These are phyloP conservation scores for Aureobasidium vineae DNA, from an alignment of 2,329 filamentous ascomycete species.

Conservation along the genomic window DNA sequence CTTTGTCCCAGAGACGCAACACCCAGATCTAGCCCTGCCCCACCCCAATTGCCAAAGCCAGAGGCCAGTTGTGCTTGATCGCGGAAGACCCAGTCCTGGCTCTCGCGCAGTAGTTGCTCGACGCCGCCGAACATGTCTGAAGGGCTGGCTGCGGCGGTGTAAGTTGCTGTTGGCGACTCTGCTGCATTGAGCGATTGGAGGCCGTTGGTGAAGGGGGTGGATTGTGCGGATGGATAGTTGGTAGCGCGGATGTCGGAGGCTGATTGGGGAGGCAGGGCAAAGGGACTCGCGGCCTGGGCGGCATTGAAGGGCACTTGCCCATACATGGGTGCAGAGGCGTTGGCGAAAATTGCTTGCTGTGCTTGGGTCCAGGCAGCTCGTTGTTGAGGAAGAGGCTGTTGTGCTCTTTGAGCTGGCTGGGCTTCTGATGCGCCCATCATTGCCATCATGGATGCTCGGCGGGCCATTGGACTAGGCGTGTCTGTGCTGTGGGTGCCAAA, in stretches of 20 bases:
- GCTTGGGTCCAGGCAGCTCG: conserved; percentile 20
- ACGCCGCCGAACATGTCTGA: conserved; percentile 59
- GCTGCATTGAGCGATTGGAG: conserved; percentile 30
- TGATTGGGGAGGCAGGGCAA: conserved; percentile 21
- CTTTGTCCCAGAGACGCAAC: conserved; percentile 8
- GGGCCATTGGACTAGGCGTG: conserved; percentile 54
- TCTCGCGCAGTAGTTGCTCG: conserved; percentile 61
- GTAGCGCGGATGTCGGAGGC: conserved; percentile 3
- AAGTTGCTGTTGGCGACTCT: conserved; percentile 30
- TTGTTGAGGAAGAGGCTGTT: conserved; percentile 30
- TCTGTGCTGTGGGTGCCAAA: conserved; percentile 69
- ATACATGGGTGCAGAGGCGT: conserved; percentile 15
- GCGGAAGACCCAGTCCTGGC: conserved; percentile 57
- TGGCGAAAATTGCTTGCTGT: conserved; percentile 6
- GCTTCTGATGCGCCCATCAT: conserved; percentile 12
- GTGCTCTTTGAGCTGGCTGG: conserved; percentile 26
- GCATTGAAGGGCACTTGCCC: background rate
- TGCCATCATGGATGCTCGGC: conserved; percentile 8
- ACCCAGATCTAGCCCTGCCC: background rate
- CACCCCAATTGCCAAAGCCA: conserved; percentile 62
- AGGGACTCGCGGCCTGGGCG: conserved; percentile 3
- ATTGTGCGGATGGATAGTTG: conserved; percentile 14
- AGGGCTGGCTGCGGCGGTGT: conserved; percentile 42
- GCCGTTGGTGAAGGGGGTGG: conserved; percentile 13
- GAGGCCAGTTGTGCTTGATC: conserved; percentile 61